Evolutionary conservation across 805 yeast species (phyloP).

Genomic region (Torulaspora quercuum): DNA sequence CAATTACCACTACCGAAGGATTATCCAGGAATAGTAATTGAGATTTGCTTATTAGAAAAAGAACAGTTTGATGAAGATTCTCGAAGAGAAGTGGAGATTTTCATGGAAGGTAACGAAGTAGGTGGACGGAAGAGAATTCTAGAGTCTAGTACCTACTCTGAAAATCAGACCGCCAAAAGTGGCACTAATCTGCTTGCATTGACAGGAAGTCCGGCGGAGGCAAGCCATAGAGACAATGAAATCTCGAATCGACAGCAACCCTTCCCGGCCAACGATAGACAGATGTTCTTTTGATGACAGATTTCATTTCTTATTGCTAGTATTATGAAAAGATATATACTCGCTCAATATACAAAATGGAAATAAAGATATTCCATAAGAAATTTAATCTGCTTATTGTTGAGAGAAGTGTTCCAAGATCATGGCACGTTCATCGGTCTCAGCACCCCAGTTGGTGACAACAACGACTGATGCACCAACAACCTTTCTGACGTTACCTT

Average conservation of each 20-base stretch:
- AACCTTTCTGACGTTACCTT: conserved; percentile 99
- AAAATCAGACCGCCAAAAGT: not conserved
- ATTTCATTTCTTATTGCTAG: conserved; percentile 6
- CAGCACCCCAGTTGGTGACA: conserved; percentile 99
- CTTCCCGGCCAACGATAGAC: conserved; percentile 16
- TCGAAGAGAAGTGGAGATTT: conserved; percentile 23
- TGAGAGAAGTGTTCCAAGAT: conserved; percentile 93
- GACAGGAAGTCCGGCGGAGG: no score
- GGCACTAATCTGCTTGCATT: not conserved
- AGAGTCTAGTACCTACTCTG: no score
- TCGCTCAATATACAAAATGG: conserved; percentile 8
- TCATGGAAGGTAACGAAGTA: conserved; percentile 27
- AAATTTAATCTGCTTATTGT: conserved; percentile 50
- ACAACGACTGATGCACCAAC: conserved; percentile 99
- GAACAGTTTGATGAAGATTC: conserved; percentile 30
- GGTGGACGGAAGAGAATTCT: conserved; percentile 4
- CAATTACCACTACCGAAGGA: conserved; percentile 33
- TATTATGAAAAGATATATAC: conserved; percentile 7
- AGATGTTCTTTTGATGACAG: conserved; percentile 20
- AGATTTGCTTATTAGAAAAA: conserved; percentile 38
- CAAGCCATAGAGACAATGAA: no score
- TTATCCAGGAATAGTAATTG: conserved; percentile 43
- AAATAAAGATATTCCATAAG: not conserved
- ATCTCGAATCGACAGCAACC: not conserved
- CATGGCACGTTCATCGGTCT: conserved; percentile 94